Conservation (phyloP, 2,329 filamentous ascomycete genomes). For the Alternaria conjuncta region DNA sequence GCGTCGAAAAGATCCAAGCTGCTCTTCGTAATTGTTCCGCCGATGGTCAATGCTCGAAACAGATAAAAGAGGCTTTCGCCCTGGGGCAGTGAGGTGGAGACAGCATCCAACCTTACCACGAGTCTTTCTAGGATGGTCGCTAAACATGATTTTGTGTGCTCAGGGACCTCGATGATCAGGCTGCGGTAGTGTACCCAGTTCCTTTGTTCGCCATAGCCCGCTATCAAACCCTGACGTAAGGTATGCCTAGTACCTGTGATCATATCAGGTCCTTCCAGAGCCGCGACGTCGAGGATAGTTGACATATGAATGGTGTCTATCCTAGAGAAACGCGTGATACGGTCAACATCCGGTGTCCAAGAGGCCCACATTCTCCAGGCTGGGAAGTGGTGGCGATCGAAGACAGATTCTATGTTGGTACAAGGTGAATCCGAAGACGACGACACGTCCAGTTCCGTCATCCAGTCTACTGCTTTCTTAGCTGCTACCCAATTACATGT, state of each 20-base stretch:
- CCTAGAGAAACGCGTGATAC: constrained; percentile 19
- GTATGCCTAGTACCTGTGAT: constrained; percentile 22
- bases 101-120: constrained; percentile 10
- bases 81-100: not conserved
- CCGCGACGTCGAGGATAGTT: constrained; percentile 29
- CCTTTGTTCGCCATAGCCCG: constrained; percentile 22
- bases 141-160: constrained; percentile 25
- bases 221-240: constrained; percentile 31
- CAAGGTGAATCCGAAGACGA: constrained; percentile 13
- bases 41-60: constrained; percentile 26
- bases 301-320: constrained; percentile 19
- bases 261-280: constrained; percentile 43
- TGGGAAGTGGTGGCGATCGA: constrained; percentile 33
- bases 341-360: constrained; percentile 35
- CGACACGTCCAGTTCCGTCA: constrained; percentile 19
- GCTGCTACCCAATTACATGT: constrained; percentile 33
- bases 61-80: constrained; percentile 17
- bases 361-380: constrained; percentile 39
- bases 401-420: constrained; percentile 23
- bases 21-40: constrained; percentile 25
- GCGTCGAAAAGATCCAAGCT: constrained; percentile 33
- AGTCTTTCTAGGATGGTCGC: constrained; percentile 22
- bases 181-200: constrained; percentile 20
- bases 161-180: constrained; percentile 30
- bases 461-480: constrained; percentile 29